Base-by-base conservation (phyloP, 2,329 filamentous ascomycete genomes). In the Arthrobotrys pseudoclavata region DNA sequence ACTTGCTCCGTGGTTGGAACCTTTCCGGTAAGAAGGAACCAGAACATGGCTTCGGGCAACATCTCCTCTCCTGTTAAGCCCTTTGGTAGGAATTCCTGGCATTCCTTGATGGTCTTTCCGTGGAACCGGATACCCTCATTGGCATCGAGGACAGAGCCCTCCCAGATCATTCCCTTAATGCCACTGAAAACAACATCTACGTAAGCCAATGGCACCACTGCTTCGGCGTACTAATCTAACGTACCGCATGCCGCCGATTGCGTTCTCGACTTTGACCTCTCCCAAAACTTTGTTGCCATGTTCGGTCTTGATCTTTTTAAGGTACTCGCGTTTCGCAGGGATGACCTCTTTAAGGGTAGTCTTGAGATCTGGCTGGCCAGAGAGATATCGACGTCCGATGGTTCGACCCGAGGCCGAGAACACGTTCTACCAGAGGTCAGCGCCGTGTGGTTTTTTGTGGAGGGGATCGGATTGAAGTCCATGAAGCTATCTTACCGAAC, bases 31-130 rank as follows among this genome's bases (percentile, higher is more conserved):
- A 99, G 87, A 62, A 99, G 90, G 48, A 98, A 90, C 96, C 96
- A 99, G 88, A 99, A 99, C 96, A 99, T 99, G 84, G 95, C 91
- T 85, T 99, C 96, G 57, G 96, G 96, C 12, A 98, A 89, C 96
- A 98, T 99, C 86, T 98, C 95, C 4, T 93, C 96, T 82, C 95
- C 93, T 1, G 92, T 89, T 76, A 89, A 93, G 81, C 95, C 96
- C 87, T 97, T 98, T 83, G 96, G 94, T 15, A 98, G 90, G 84
- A 94, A 91, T 81, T 91, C 89, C 84, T 98, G 96, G 87, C 96
- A 99, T 83, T 99, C 95, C 86, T 97, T 97, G 87, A 99, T 99
- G 80, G 94, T 97, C 82, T 91, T 92, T 83, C 96, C 96, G 84
- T 98, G 96, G 88, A 99, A 99, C 80, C 95, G 92, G 83, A 99